Evolutionary conservation across 768 basidiomycete genomes (phyloP).

Genomic region (Cubamyces lactineus): DNA sequence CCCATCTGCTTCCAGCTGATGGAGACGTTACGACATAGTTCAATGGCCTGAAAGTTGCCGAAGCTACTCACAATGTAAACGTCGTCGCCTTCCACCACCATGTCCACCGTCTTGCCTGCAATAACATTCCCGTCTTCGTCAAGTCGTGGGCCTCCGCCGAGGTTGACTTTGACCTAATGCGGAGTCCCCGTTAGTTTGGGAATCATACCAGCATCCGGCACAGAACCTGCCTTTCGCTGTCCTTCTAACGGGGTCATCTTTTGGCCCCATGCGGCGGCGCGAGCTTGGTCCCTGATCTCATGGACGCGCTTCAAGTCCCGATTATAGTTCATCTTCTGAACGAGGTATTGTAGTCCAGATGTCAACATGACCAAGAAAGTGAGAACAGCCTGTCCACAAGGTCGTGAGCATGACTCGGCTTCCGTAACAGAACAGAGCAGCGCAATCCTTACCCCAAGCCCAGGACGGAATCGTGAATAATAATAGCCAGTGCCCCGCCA

Average conservation of each 20-base stretch:
- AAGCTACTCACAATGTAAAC: conserved; percentile 71
- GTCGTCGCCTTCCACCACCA: conserved; percentile 74
- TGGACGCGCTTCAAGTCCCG: conserved; percentile 74
- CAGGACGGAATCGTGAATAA: conserved; percentile 95
- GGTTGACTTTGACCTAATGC: conserved; percentile 68
- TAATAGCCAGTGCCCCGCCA: conserved; percentile 98
- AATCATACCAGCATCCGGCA: neutral
- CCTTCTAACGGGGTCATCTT: conserved; percentile 66
- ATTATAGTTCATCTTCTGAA: conserved; percentile 77
- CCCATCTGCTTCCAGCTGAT: conserved; percentile 65
- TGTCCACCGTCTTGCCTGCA: conserved; percentile 63
- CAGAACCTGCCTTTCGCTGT: conserved; percentile 61
- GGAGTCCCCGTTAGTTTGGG: neutral
- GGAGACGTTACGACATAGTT: conserved; percentile 19
- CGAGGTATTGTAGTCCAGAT: conserved; percentile 79
- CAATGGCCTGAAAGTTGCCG: neutral
- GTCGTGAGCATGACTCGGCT: conserved; percentile 7
- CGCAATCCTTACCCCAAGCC: conserved; percentile 66
- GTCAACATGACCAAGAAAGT: conserved; percentile 78
- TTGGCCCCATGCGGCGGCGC: conserved; percentile 79
- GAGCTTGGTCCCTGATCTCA: conserved; percentile 61
- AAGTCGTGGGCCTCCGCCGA: conserved; percentile 52
- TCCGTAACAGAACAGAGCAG: neutral
- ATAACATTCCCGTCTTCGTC: conserved; percentile 61
- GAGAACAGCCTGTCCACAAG: conserved; percentile 60